Evolutionary conservation across 2,329 filamentous ascomycete species (phyloP).

Genomic region (Pseudopyrenochaeta lycopersici): DNA sequence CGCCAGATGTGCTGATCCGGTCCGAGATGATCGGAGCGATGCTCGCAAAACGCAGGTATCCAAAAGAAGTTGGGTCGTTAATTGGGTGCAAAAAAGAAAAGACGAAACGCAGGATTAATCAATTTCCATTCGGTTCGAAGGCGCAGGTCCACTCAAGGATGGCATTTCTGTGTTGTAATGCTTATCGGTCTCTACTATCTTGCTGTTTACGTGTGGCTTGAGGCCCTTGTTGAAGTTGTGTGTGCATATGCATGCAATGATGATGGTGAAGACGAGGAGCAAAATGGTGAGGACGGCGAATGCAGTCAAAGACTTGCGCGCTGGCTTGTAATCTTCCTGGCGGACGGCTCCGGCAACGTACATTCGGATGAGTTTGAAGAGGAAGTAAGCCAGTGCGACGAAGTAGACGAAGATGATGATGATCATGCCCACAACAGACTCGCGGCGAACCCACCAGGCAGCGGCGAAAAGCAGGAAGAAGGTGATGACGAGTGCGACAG

Average conservation of each 20-base stretch:
- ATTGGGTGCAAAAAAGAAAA: constrained; percentile 13
- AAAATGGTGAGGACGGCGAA: constrained; percentile 94
- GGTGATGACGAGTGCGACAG: constrained; percentile 89
- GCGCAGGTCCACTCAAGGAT: constrained; percentile 55
- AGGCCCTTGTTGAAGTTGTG: constrained; percentile 89
- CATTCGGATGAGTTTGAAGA: constrained; percentile 98
- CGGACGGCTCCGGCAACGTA: constrained; percentile 68
- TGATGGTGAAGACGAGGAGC: constrained; percentile 86
- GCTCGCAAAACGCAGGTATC: constrained; percentile 36
- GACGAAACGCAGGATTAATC: constrained; percentile 32
- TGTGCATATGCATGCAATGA: constrained; percentile 86
- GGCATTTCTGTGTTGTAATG: constrained; percentile 61
- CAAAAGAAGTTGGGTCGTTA: constrained; percentile 33
- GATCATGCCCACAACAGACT: constrained; percentile 81
- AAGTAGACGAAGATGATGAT: constrained; percentile 84
- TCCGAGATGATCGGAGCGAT: constrained; percentile 34
- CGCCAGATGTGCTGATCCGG: constrained; percentile 34
- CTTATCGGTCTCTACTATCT: constrained; percentile 61
- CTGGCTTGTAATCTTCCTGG: constrained; percentile 72
- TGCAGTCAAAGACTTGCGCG: constrained; percentile 85
- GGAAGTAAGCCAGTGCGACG: constrained; percentile 89
- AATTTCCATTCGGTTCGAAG: constrained; percentile 55
- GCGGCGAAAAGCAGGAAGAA: constrained; percentile 87
- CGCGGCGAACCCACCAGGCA: constrained; percentile 83
- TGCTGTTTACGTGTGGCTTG: constrained; percentile 80